These are phyloP conservation scores for Rutstroemia sp. DNA, from an alignment of 2,329 filamentous ascomycete genomes.

Conservation along the genomic window DNA sequence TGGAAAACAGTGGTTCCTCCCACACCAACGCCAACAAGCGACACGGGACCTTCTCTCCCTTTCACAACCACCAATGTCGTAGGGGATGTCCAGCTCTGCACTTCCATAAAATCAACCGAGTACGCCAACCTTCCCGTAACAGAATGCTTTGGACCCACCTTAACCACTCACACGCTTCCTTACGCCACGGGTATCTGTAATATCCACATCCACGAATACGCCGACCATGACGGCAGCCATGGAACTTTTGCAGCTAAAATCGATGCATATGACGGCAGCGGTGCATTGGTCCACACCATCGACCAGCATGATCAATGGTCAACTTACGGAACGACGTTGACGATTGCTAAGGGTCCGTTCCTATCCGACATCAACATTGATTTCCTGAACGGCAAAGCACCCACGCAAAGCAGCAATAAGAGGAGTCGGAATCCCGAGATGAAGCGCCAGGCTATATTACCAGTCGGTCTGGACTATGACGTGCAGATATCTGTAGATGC, in stretches of 20 bases:
- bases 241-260: background rate
- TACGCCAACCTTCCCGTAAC: background rate
- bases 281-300: background rate
- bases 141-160: background rate
- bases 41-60: background rate
- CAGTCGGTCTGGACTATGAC: background rate
- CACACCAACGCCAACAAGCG: background rate
- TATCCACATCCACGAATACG: background rate
- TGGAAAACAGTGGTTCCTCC: background rate
- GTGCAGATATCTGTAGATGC: background rate
- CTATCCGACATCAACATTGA: background rate
- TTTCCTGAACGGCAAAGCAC: background rate
- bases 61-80: background rate
- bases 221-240: background rate
- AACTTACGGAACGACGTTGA: background rate
- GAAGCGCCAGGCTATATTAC: background rate
- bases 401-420: too few species aligned
- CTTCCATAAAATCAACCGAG: background rate
- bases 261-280: background rate
- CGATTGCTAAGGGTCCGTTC: background rate
- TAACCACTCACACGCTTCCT: background rate
- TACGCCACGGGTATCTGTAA: background rate
- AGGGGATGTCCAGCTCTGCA: background rate
- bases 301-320: background rate
- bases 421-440: too few species aligned